These are phyloP conservation scores for Mortierella sp. DNA, from an alignment of 371 early-diverging fungal genomes.

Conservation along the genomic window DNA sequence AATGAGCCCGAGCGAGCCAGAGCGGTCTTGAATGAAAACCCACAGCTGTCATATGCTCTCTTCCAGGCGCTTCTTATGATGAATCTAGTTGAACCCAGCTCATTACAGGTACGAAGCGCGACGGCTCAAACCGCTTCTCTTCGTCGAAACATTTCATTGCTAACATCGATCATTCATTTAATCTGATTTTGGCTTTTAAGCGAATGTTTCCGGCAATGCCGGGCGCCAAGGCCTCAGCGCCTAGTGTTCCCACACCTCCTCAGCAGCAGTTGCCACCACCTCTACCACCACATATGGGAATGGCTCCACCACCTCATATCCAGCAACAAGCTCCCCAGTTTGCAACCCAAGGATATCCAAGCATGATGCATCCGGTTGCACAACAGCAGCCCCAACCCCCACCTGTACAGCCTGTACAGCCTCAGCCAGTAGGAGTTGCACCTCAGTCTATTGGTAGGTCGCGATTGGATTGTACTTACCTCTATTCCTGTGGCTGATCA, in stretches of 20 bases:
- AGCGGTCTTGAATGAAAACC: conserved; percentile 77
- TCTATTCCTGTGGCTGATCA: too few species aligned
- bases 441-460: conserved; percentile 28
- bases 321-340: conserved; percentile 32
- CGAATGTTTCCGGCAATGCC: conserved; percentile 45
- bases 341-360: conserved; percentile 43
- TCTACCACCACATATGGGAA: conserved; percentile 39
- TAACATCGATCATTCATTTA: background rate
- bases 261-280: conserved; percentile 44
- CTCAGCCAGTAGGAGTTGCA: conserved; percentile 4
- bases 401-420: conserved; percentile 27
- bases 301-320: conserved; percentile 41
- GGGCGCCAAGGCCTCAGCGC: conserved; percentile 48
- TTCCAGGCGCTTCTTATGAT: conserved; percentile 88
- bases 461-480: background rate
- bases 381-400: conserved; percentile 25
- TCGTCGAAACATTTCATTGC: background rate
- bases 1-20: conserved; percentile 77
- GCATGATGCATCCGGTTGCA: conserved; percentile 13
- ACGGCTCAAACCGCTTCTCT: background rate
- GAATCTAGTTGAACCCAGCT: conserved; percentile 84
- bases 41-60: conserved; percentile 88
- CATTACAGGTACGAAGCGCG: conserved; percentile 71
- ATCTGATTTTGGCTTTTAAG: conserved; percentile 3
- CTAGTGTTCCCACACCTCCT: conserved; percentile 25